These are phyloP conservation scores for Fagopyrum esculentum DNA, from an alignment of 148 eudicot species.

Conservation along the genomic window DNA sequence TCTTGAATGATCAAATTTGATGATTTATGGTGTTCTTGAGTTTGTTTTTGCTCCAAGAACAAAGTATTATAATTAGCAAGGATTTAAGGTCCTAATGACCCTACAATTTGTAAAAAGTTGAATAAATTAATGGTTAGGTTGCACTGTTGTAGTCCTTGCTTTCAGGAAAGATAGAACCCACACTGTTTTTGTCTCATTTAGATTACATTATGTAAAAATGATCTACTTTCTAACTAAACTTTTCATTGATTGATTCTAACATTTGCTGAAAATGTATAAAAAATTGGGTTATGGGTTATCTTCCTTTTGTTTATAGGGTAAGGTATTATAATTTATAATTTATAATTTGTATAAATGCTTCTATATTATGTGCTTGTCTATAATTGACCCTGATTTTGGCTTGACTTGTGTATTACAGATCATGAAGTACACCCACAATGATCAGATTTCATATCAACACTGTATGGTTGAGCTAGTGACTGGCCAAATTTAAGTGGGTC, in stretches of 20 bases:
- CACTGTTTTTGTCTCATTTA: slow-evolving; percentile 12
- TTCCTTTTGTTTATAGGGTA: background rate
- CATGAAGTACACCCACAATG: slow-evolving; percentile 8
- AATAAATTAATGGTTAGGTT: background rate
- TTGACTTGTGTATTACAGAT: background rate
- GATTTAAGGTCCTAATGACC: background rate
- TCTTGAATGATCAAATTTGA: background rate
- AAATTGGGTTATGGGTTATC: background rate
- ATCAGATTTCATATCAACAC: background rate
- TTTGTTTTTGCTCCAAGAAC: background rate
- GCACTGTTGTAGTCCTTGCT: slow-evolving; percentile 1
- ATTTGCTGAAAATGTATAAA: background rate
- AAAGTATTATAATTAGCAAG: background rate
- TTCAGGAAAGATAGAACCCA: background rate
- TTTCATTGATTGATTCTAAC: slow-evolving; percentile 4
- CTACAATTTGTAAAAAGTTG: background rate
- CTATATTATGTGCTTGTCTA: background rate
- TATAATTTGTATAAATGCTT: too few relatives aligned
- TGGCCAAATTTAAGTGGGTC: too few relatives aligned
- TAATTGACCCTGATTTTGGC: background rate
- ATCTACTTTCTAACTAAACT: slow-evolving; percentile 4
- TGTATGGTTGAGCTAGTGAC: background rate
- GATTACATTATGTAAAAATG: slow-evolving; percentile 2
- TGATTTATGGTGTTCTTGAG: background rate
- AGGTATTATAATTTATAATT: too few relatives aligned